Evolutionary conservation across 345 rosid species (phyloP).

Genomic region (Bruguiera gymnorhiza): DNA sequence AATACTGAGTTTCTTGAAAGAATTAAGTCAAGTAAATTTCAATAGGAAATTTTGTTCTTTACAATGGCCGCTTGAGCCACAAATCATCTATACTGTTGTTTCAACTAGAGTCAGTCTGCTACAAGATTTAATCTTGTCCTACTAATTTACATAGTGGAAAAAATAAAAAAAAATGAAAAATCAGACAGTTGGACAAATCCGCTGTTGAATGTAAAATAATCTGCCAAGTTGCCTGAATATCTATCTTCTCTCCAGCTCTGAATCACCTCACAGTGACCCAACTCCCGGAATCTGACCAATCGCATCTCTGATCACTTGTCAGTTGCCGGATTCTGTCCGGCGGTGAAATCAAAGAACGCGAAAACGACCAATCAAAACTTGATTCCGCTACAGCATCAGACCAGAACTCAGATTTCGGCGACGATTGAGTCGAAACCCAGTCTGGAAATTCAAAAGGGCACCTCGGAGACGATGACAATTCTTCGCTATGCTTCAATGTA

Average conservation of each 20-base stretch:
- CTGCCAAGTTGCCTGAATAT: not conserved
- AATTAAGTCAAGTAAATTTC: too few species aligned
- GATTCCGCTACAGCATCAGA: not conserved
- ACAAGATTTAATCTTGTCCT: not conserved
- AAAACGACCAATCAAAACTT: not conserved
- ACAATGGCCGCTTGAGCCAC: not conserved
- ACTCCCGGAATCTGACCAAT: conserved; percentile 9
- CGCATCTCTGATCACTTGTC: not conserved
- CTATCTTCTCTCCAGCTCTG: not conserved
- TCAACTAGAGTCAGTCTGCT: conserved; percentile 12
- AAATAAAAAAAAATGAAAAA: not conserved
- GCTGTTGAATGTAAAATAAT: conserved; percentile 3
- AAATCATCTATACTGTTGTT: not conserved
- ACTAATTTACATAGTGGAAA: not conserved
- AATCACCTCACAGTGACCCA: conserved; percentile 22
- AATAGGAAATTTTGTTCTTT: too few species aligned
- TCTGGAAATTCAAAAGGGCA: conserved; percentile 25
- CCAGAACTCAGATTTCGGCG: conserved; percentile 8
- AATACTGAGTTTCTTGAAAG: too few species aligned
- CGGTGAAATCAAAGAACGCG: not conserved
- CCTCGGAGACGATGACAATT: conserved; percentile 12
- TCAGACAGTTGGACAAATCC: not conserved
- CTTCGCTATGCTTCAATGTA: conserved; percentile 5
- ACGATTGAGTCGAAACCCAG: conserved; percentile 10
- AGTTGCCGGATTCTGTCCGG: conserved; percentile 23